Conservation (phyloP, 1,284 basidiomycete species). For the Athelia psychrophila region DNA sequence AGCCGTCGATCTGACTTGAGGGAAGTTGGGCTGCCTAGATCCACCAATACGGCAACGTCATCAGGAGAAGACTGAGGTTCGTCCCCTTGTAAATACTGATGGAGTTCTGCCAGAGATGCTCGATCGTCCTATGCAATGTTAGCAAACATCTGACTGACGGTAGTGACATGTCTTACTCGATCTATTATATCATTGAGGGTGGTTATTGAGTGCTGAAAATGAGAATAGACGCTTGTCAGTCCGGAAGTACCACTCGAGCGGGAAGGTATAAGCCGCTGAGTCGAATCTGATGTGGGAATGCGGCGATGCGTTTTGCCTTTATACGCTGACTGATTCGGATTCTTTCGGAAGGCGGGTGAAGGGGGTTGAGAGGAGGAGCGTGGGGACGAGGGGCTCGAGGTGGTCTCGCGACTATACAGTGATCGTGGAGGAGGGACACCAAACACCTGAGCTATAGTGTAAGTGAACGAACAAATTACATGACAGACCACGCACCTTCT, state of each 20-base stretch:
- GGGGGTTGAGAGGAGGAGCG: constrained; percentile 10
- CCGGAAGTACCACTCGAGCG: neutral
- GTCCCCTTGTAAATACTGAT: constrained; percentile 58
- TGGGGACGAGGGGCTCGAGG: constrained; percentile 18
- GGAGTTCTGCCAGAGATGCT: constrained; percentile 68
- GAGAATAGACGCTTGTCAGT: constrained; percentile 51
- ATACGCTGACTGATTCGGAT: constrained; percentile 48
- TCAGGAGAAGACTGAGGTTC: constrained; percentile 1
- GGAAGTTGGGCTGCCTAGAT: constrained; percentile 23
- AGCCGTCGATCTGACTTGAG: constrained; percentile 58
- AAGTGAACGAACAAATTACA: neutral
- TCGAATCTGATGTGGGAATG: constrained; percentile 56
- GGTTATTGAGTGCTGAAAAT: constrained; percentile 75
- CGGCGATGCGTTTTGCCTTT: constrained; percentile 38
- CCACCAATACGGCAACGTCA: too few relatives aligned
- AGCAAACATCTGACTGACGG: constrained; percentile 4
- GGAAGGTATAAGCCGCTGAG: constrained; percentile 39
- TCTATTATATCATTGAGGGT: constrained; percentile 75
- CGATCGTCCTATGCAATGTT: constrained; percentile 58
- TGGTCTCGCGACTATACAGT: constrained; percentile 51
- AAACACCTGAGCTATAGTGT: constrained; percentile 54
- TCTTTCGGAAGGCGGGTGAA: constrained; percentile 25
- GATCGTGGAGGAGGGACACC: constrained; percentile 74
- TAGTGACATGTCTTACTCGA: constrained; percentile 44
- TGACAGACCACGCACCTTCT: constrained; percentile 51